Base-by-base conservation (phyloP, 2,329 filamentous ascomycete genomes). In the Penicillium freii region DNA sequence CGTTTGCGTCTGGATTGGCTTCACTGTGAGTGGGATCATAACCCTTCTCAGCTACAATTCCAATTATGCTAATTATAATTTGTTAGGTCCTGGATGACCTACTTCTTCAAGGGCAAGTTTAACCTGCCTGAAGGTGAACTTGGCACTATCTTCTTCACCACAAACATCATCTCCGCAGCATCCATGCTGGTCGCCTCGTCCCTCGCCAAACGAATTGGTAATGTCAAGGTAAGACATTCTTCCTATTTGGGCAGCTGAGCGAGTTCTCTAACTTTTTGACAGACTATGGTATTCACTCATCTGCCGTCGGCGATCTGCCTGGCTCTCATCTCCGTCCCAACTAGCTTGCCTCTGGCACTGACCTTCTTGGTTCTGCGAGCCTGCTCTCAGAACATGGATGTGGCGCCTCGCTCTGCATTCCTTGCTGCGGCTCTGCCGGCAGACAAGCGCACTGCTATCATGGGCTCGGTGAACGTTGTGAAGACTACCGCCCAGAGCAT, bases 261-360 rank as follows among this genome's bases (percentile, higher is more conserved):
- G n/a, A 39, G n/a, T 51, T 58, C 62, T 59, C 63, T 59, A 43
- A 62, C n/a, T 9, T 6, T 54, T 5, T 19, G n/a, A 17, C 59
- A 85, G 78, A 90, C 87, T 1, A 91, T 91, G 88, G 87, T 89
- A 9, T 88, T 89, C 66, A 90, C 87, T 0, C 87, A 91, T 64
- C 77, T 91, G 0, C 88, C 88, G 0, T 89, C 87, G 0, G 79
- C 87, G 8, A 73, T 90, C 27, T 87, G 86, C 62, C 80, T 90
- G 1, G 77, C 83, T 15, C 72, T 90, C 21, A 84, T 91, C 23
- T 83, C 85, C 0, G 65, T 87, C 0, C 84, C 86, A 0, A 71
- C 76, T 21, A 76, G 78, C 4, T 73, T 85, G 0, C 76, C 76
- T 11, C 59, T 86, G 5, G 81, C 87, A 0, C 78, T 89, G 45